A percentile compares a stretch with the other conserved stretches of the same genome.
Conservation (phyloP, 2,329 filamentous ascomycete genomes). For the Daldinia sp. region DNA sequence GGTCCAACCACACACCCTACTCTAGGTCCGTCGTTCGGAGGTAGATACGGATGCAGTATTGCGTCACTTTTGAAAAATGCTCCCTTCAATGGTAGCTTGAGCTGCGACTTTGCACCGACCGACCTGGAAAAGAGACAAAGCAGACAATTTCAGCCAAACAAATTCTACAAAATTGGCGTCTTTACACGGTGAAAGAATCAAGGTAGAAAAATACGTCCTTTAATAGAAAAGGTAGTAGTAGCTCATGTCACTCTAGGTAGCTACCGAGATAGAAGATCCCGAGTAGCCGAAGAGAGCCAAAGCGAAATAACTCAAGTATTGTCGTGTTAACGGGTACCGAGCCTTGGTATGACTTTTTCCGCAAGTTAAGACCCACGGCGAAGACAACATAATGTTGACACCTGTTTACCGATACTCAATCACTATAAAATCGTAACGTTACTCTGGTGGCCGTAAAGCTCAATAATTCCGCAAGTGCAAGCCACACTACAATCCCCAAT, state of each 20-base stretch:
- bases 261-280: constrained; percentile 24
- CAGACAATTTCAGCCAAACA: background rate
- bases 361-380: constrained; percentile 3
- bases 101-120: background rate
- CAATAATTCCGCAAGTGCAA: constrained; percentile 43
- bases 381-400: background rate
- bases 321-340: constrained; percentile 13
- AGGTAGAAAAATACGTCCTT: constrained; percentile 1
- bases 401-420: background rate
- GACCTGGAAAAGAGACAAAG: background rate
- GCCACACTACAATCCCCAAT: constrained; percentile 43
- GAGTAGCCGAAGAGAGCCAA: constrained; percentile 21
- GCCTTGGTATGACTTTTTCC: constrained; percentile 1
- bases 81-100: background rate
- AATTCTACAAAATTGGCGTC: background rate
- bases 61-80: background rate
- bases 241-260: constrained; percentile 13
- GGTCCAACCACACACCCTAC: background rate
- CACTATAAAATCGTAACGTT: constrained; percentile 35
- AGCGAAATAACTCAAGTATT: constrained; percentile 6
- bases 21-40: background rate
- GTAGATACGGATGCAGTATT: background rate
- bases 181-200: background rate
- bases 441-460: constrained; percentile 35
- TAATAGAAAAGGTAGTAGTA: background rate